phyloP scores from a whole-genome alignment of 208 protist species.

The Crithidia thermophila region DNA sequence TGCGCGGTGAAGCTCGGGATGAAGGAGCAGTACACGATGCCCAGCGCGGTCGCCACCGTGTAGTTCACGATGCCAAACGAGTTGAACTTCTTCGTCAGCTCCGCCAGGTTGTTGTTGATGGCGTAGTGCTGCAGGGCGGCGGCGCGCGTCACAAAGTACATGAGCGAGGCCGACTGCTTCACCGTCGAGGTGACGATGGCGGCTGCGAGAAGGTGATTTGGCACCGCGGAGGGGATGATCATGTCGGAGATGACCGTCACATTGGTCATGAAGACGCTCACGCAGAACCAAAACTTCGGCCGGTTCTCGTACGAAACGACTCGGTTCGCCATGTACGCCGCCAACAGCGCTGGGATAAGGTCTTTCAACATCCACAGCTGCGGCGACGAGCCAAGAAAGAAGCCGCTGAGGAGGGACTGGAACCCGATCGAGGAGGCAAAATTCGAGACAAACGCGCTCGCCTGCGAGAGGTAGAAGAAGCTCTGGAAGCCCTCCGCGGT shows the following conservation, averaged over 20 bases:
- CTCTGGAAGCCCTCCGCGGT: slow-evolving; percentile 72
- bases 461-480: slow-evolving; percentile 80
- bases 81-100: slow-evolving; percentile 91
- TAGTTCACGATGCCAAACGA: slow-evolving; percentile 86
- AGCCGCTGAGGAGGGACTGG: slow-evolving; percentile 83
- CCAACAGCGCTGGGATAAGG: slow-evolving; percentile 66
- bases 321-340: slow-evolving; percentile 83
- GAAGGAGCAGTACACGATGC: slow-evolving; percentile 74
- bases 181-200: slow-evolving; percentile 78
- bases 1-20: slow-evolving; percentile 74
- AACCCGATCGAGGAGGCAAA: slow-evolving; percentile 87
- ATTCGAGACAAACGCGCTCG: slow-evolving; percentile 78
- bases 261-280: slow-evolving; percentile 82
- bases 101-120: slow-evolving; percentile 76
- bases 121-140: slow-evolving; percentile 85
- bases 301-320: slow-evolving; percentile 87
- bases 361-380: slow-evolving; percentile 92
- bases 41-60: slow-evolving; percentile 71
- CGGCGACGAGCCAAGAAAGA: slow-evolving; percentile 77
- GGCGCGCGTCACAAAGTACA: slow-evolving; percentile 84
- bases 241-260: slow-evolving; percentile 80
- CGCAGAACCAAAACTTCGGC: slow-evolving; percentile 90
- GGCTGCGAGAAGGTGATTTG: slow-evolving; percentile 68
- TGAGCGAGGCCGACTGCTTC: slow-evolving; percentile 81
- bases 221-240: slow-evolving; percentile 66